Percentiles rank a stretch among this genome's conserved stretches.
Conservation (phyloP, 2,329 filamentous ascomycete genomes). For the Phymatotrichopsis omnivora region DNA sequence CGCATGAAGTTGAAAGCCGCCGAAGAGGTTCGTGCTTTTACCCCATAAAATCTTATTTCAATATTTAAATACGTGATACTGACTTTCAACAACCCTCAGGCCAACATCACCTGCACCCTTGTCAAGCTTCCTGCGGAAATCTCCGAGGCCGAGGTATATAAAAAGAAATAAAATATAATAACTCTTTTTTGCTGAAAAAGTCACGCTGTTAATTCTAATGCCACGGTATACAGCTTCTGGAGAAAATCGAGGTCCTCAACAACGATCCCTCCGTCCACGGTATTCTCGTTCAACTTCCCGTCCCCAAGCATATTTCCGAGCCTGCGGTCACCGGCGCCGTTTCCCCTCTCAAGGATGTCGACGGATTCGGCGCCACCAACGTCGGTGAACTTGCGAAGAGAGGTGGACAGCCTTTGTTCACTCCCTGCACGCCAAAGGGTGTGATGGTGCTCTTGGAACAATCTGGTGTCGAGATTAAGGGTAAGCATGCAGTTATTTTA, state of each 20-base stretch:
- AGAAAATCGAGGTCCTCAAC: conserved; percentile 72
- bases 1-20: conserved; percentile 99
- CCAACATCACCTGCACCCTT: conserved; percentile 79
- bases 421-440: conserved; percentile 92
- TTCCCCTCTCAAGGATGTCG: conserved; percentile 89
- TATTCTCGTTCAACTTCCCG: conserved; percentile 84
- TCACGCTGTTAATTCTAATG: neutral
- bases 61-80: conserved; percentile 17
- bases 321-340: conserved; percentile 84
- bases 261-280: conserved; percentile 78
- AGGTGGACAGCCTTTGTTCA: conserved; percentile 78
- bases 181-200: neutral
- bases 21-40: conserved; percentile 55
- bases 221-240: conserved; percentile 48
- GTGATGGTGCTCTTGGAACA: conserved; percentile 87
- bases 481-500: conserved; percentile 89
- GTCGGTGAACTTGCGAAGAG: conserved; percentile 96
- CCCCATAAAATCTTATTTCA: neutral
- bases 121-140: conserved; percentile 73
- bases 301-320: conserved; percentile 84
- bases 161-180: neutral
- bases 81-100: conserved; percentile 43
- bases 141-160: conserved; percentile 56
- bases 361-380: conserved; percentile 88
- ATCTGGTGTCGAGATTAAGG: conserved; percentile 68